These are phyloP conservation scores for Acacia melanoxylon DNA, from an alignment of 306 rosid genomes.

Conservation along the genomic window DNA sequence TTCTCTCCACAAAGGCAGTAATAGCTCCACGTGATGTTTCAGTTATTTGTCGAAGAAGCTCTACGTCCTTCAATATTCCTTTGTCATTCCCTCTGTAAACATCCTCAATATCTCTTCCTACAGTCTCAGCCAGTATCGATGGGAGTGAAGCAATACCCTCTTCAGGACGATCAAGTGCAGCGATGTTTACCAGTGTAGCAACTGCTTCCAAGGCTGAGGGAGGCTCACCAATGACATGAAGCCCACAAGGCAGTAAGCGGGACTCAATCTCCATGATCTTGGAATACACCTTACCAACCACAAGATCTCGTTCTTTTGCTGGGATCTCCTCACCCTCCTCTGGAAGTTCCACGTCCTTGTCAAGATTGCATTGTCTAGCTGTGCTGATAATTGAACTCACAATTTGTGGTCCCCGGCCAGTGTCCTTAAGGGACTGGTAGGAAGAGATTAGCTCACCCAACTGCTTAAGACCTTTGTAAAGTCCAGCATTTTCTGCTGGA, in stretches of 20 bases:
- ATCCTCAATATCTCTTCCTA: constrained; percentile 86
- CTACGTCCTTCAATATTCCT: constrained; percentile 91
- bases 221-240: constrained; percentile 96
- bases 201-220: constrained; percentile 98
- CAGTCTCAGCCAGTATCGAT: constrained; percentile 72
- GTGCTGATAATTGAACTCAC: constrained; percentile 99
- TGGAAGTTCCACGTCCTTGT: constrained; percentile 90
- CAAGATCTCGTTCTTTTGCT: constrained; percentile 84
- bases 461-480: constrained; percentile 98
- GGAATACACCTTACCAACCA: constrained; percentile 89
- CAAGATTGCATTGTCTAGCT: constrained; percentile 94
- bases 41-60: constrained; percentile 89
- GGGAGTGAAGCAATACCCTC: constrained; percentile 82
- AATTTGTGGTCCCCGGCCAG: constrained; percentile 92
- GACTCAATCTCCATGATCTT: constrained; percentile 99
- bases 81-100: constrained; percentile 80
- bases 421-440: constrained; percentile 93
- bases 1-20: constrained; percentile 74
- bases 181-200: constrained; percentile 94
- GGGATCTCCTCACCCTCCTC: constrained; percentile 80
- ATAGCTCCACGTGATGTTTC: constrained; percentile 85
- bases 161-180: constrained; percentile 94
- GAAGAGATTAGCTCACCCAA: constrained; percentile 92
- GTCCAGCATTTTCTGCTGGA: constrained; percentile 99
- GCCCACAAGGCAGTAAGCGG: constrained; percentile 92